Percentiles rank a stretch among this genome's conserved stretches.
Conservation (phyloP, 2,329 filamentous ascomycete species). For the Ascochyta rabiei region DNA sequence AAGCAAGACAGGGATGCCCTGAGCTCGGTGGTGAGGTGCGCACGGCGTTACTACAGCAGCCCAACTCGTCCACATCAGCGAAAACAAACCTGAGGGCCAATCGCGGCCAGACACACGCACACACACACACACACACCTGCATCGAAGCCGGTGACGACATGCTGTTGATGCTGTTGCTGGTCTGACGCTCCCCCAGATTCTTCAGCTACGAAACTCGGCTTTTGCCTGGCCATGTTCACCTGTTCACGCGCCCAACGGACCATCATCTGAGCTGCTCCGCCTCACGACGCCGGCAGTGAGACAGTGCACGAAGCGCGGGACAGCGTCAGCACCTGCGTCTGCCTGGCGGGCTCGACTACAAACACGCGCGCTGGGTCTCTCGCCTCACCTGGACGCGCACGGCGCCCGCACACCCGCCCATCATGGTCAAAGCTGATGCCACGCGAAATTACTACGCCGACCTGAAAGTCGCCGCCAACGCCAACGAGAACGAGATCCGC, state of each 20-base stretch:
- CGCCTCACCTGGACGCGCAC: constrained; percentile 5
- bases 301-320: constrained; percentile 15
- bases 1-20: constrained; percentile 12
- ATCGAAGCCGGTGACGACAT: constrained; percentile 15
- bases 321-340: constrained; percentile 18
- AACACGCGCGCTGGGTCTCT: constrained; percentile 4
- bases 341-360: constrained; percentile 25
- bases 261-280: constrained; percentile 44
- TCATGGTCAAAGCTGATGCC: constrained; percentile 72
- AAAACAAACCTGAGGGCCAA: constrained; percentile 17
- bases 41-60: constrained; percentile 14
- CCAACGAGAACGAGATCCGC: constrained; percentile 77
- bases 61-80: constrained; percentile 7
- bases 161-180: constrained; percentile 5
- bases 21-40: constrained; percentile 2
- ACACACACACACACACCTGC: constrained; percentile 18
- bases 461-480: constrained; percentile 71
- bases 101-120: constrained; percentile 12
- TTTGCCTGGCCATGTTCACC: constrained; percentile 31
- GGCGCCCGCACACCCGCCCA: constrained; percentile 13
- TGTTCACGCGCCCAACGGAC: constrained; percentile 32
- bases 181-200: constrained; percentile 5
- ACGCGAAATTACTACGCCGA: constrained; percentile 84
- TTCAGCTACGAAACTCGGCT: constrained; percentile 1
- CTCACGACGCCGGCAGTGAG: constrained; percentile 34